phyloP scores from a whole-genome alignment of 2,329 filamentous ascomycete genomes.

The Microdochium paspali region DNA sequence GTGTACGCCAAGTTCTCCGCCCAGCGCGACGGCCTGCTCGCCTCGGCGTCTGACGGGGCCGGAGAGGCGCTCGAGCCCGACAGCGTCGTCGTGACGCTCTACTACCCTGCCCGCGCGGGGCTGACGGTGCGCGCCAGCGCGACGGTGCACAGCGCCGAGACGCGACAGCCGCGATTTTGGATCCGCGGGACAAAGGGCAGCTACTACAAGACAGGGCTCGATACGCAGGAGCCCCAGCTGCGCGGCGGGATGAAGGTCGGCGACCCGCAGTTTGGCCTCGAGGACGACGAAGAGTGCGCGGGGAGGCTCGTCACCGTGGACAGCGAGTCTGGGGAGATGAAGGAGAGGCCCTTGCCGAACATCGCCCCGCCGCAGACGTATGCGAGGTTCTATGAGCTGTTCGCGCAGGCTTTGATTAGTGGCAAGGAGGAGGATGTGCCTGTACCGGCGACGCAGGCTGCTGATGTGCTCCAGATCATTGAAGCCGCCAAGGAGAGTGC shows the following conservation, averaged over 20 bases:
- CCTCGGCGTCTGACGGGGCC: slow-evolving; percentile 14
- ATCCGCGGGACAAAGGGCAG: slow-evolving; percentile 64
- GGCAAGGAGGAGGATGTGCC: slow-evolving; percentile 41
- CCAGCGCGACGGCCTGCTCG: slow-evolving; percentile 43
- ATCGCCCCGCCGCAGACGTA: slow-evolving; percentile 56
- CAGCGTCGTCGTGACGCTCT: slow-evolving; percentile 53
- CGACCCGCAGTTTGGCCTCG: slow-evolving; percentile 55
- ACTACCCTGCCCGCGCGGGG: slow-evolving; percentile 44
- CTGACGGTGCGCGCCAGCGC: slow-evolving; percentile 62
- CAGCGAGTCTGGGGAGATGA: slow-evolving; percentile 39
- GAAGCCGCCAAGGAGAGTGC: slow-evolving; percentile 43
- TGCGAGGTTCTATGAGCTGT: slow-evolving; percentile 52
- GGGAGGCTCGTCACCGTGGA: slow-evolving; percentile 49
- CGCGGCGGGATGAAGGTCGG: slow-evolving; percentile 51
- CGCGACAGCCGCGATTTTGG: slow-evolving; percentile 66
- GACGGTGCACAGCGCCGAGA: slow-evolving; percentile 58
- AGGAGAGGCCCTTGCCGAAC: slow-evolving; percentile 36
- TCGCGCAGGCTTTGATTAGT: slow-evolving; percentile 35
- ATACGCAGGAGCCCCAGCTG: slow-evolving; percentile 69
- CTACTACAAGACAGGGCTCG: slow-evolving; percentile 63
- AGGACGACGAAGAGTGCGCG: slow-evolving; percentile 41
- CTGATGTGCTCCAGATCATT: slow-evolving; percentile 42
- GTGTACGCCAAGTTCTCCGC: slow-evolving; percentile 61
- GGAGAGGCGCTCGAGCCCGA: slow-evolving; percentile 40
- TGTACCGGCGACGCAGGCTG: slow-evolving; percentile 40